Evolutionary conservation across 306 rosid species (phyloP), one percentile per base, ranked within the genome.

Genomic region (apple (Malus domestica)): DNA sequence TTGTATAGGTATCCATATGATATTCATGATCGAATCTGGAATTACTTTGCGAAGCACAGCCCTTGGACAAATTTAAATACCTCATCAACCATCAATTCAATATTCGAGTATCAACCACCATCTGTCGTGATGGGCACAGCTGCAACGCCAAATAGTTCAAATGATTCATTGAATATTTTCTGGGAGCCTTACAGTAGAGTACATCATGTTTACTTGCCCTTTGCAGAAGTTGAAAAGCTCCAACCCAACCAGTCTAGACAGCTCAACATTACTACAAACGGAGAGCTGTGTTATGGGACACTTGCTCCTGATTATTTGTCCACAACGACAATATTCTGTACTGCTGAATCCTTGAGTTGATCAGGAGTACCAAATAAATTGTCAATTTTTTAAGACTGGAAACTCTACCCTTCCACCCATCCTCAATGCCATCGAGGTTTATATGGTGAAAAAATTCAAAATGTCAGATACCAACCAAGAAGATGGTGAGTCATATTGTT

Each of bases 391-490:
- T 1, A 62, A 40, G n/a, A 51, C 46, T 15, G 42, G 72, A 2
- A 67, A 76, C 20, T 80, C 91, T 19, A 78, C 75, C 22, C 81
- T 83, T 73, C 93, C 87, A 5, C 87, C 91, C 4, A 80, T 85
- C 33, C 70, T 87, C 74, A 89, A 85, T 40, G 89, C 93, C 30
- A 13, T 45, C 11, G 93, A 89, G 82, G 0, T 80, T n/a, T 30
- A 61, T 51, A 4, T 0, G n/a, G n/a, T 69, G 6, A 25, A 49
- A 12, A 6, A 51, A 0, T 35, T 60, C 18, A 40, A 14, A 35
- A 18, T 23, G 15, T 52, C 45, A 18, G 75, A 83, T 51, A 81
- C 82, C 40, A 29, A 57, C 22, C 45, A 55, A 57, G 4, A 9
- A 16, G 80, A 77, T 68, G 22, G 80, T 77, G 10, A 67, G 72